These are phyloP conservation scores for Oxalis stricta DNA, from an alignment of 441 rosid genomes.

Conservation along the genomic window DNA sequence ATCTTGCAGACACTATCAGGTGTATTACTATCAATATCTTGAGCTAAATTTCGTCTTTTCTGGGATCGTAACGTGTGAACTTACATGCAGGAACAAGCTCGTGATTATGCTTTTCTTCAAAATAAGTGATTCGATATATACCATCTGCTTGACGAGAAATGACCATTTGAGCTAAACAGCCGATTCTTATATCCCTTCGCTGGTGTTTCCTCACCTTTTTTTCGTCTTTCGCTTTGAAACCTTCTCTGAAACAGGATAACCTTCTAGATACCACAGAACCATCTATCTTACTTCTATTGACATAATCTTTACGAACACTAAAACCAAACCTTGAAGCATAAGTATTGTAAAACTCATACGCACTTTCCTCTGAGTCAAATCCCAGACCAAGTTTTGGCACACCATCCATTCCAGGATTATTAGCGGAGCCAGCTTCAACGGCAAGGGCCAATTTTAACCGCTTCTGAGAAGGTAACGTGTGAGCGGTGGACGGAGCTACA, in stretches of 20 bases:
- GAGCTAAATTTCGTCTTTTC: slow-evolving; percentile 10
- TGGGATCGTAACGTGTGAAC: slow-evolving; percentile 16
- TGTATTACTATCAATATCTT: slow-evolving; percentile 10
- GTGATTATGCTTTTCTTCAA: slow-evolving; percentile 18
- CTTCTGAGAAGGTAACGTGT: slow-evolving; percentile 21
- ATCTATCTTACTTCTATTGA: slow-evolving; percentile 18
- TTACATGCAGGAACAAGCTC: slow-evolving; percentile 18
- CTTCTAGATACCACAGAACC: slow-evolving; percentile 17
- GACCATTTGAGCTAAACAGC: slow-evolving; percentile 15
- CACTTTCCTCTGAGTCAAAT: slow-evolving; percentile 14
- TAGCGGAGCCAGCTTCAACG: slow-evolving; percentile 19
- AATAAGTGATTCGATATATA: slow-evolving; percentile 11
- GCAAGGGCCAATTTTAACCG: slow-evolving; percentile 18
- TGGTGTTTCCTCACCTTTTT: slow-evolving; percentile 1
- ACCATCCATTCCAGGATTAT: slow-evolving; percentile 10
- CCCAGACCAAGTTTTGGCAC: slow-evolving; percentile 21
- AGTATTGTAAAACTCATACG: slow-evolving; percentile 14
- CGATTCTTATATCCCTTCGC: slow-evolving; percentile 11
- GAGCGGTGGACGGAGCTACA: slow-evolving; percentile 11
- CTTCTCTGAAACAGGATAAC: slow-evolving; percentile 12
- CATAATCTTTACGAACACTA: slow-evolving; percentile 20
- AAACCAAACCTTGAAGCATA: slow-evolving; percentile 17
- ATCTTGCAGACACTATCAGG: slow-evolving; percentile 4
- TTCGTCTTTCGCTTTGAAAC: slow-evolving; percentile 7
- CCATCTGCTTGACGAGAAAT: slow-evolving; percentile 17